phyloP scores from a whole-genome alignment of 352 stramenopile genomes.

The Globisporangium cystogenes region DNA sequence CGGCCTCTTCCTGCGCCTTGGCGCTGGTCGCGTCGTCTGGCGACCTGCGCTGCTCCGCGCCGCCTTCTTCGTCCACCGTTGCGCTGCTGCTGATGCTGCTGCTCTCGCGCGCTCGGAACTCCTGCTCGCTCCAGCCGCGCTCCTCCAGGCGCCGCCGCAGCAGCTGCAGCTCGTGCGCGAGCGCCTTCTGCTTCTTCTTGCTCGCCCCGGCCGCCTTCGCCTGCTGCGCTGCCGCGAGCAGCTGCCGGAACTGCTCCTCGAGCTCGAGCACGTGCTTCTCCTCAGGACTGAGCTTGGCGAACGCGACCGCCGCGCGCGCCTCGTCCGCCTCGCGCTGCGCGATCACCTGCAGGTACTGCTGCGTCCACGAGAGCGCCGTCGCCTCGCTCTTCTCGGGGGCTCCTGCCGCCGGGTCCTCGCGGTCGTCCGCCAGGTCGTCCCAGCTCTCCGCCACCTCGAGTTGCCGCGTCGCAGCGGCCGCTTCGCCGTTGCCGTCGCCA shows the following conservation, averaged over 20 bases:
- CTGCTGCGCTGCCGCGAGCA: constrained; percentile 29
- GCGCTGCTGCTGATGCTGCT: neutral
- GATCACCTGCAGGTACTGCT: constrained; percentile 66
- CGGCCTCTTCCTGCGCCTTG: too few relatives aligned
- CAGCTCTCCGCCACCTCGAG: constrained; percentile 16
- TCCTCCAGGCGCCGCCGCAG: constrained; percentile 10
- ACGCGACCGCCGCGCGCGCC: constrained; percentile 20
- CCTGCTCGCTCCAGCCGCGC: constrained; percentile 17
- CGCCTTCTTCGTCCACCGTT: neutral
- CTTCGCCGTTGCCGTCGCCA: neutral
- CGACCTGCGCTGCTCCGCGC: too few relatives aligned
- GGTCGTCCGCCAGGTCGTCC: constrained; percentile 19
- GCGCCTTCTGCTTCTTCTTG: constrained; percentile 40
- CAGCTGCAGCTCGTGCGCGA: constrained; percentile 14
- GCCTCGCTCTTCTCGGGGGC: constrained; percentile 13
- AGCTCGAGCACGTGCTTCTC: constrained; percentile 38
- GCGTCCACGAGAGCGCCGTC: constrained; percentile 63
- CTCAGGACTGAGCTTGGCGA: constrained; percentile 24
- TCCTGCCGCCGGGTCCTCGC: neutral
- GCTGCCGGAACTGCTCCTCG: constrained; percentile 35
- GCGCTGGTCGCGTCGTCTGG: too few relatives aligned
- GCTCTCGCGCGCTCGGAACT: constrained; percentile 8
- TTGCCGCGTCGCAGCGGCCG: too few relatives aligned
- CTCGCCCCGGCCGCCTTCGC: constrained; percentile 40
- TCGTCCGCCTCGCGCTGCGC: constrained; percentile 39